Evolutionary conservation across 2,329 filamentous ascomycete genomes (phyloP).

Genomic region (Colletotrichum theobromicola): DNA sequence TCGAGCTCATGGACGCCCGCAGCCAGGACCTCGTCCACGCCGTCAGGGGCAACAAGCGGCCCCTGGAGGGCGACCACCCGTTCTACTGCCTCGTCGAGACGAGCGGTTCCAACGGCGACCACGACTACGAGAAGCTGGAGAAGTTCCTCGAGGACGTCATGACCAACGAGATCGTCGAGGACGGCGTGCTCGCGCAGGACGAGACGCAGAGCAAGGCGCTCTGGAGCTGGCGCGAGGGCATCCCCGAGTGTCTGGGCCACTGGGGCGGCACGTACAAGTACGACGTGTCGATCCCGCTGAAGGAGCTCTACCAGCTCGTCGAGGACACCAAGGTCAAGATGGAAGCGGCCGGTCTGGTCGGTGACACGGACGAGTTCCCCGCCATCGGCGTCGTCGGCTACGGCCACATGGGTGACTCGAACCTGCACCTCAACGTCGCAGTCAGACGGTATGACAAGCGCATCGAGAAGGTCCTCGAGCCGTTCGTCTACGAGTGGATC

Average conservation of each 20-base stretch:
- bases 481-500: conserved; percentile 98
- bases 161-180: conserved; percentile 82
- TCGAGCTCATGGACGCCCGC: conserved; percentile 92
- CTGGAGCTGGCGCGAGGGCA: conserved; percentile 93
- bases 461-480: conserved; percentile 88
- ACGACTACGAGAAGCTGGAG: conserved; percentile 91
- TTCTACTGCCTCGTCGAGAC: conserved; percentile 99
- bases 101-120: conserved; percentile 90
- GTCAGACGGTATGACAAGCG: conserved; percentile 83
- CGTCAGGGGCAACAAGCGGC: conserved; percentile 78
- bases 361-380: conserved; percentile 75
- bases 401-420: conserved; percentile 97
- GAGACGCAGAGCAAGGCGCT: conserved; percentile 86
- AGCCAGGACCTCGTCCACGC: conserved; percentile 79
- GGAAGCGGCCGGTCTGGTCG: conserved; percentile 75
- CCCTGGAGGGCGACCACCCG: conserved; percentile 82
- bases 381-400: conserved; percentile 94
- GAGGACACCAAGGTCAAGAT: conserved; percentile 82
- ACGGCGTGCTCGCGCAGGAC: conserved; percentile 92
- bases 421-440: conserved; percentile 91
- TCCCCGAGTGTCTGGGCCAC: conserved; percentile 87
- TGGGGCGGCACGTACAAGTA: conserved; percentile 98
- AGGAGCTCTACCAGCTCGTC: conserved; percentile 86
- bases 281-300: conserved; percentile 90
- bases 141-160: conserved; percentile 91